Conservation (phyloP, 2,329 filamentous ascomycete genomes). For the Penicillium sp. region DNA sequence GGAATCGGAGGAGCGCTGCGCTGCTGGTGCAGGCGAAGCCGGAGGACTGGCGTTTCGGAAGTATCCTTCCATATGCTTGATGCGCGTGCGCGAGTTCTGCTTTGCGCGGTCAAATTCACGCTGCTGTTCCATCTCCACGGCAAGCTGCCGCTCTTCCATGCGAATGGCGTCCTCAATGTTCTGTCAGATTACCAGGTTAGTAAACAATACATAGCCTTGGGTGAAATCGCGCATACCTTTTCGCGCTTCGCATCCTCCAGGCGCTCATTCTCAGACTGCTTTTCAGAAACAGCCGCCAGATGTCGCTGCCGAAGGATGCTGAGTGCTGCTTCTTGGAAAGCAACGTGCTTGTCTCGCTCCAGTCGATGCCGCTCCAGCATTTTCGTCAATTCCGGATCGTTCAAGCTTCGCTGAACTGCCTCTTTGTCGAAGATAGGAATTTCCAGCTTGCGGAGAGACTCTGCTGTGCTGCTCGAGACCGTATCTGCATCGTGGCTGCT, state of each 20-base stretch:
- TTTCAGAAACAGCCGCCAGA: slow-evolving; percentile 33
- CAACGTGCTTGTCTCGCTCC: slow-evolving; percentile 36
- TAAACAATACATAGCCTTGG: neutral
- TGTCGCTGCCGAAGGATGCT: slow-evolving; percentile 34
- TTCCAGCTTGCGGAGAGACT: slow-evolving; percentile 30
- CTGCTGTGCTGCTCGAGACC: slow-evolving; percentile 17
- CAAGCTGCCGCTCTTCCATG: slow-evolving; percentile 48
- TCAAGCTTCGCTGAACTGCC: slow-evolving; percentile 37
- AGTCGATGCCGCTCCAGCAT: slow-evolving; percentile 35
- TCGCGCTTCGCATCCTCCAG: slow-evolving; percentile 40
- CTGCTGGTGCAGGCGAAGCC: slow-evolving; percentile 24
- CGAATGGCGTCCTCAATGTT: slow-evolving; percentile 38
- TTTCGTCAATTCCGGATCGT: slow-evolving; percentile 33
- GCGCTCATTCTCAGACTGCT: slow-evolving; percentile 32
- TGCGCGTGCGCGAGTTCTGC: slow-evolving; percentile 45
- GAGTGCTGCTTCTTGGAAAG: slow-evolving; percentile 38
- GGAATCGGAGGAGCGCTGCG: slow-evolving; percentile 23
- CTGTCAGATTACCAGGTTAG: slow-evolving; percentile 25
- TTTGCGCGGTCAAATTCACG: slow-evolving; percentile 49
- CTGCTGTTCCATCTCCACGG: slow-evolving; percentile 47
- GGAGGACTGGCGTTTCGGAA: slow-evolving; percentile 45
- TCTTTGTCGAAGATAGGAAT: slow-evolving; percentile 40
- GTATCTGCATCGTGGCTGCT: slow-evolving; percentile 5
- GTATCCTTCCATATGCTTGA: slow-evolving; percentile 53
- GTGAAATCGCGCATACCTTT: slow-evolving; percentile 32